These are phyloP conservation scores for Metschnikowia vanudenii DNA, from an alignment of 805 yeast genomes.

Conservation along the genomic window DNA sequence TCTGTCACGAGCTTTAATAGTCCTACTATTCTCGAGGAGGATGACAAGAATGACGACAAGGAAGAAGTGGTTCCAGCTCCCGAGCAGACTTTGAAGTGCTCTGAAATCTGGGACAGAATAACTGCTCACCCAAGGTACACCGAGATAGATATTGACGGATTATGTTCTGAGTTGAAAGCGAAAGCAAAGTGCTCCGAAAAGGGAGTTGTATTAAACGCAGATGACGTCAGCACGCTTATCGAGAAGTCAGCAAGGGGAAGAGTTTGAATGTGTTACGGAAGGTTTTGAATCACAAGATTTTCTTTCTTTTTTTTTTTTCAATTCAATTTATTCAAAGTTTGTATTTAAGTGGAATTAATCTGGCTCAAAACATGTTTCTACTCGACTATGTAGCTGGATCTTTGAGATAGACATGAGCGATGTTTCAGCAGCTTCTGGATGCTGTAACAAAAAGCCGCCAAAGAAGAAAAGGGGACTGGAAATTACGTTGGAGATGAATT, in stretches of 20 bases:
- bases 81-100: conserved; percentile 63
- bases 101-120: conserved; percentile 95
- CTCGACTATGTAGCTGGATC: no score
- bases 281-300: background rate
- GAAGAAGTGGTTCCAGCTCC: conserved; percentile 64
- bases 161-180: conserved; percentile 82
- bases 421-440: no score
- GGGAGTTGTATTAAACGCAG: conserved; percentile 83
- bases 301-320: conserved; percentile 1
- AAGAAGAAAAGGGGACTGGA: no score
- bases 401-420: no score
- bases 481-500: no score
- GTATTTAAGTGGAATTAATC: background rate
- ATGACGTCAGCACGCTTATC: conserved; percentile 66
- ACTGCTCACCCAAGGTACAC: conserved; percentile 92
- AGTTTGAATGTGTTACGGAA: conserved; percentile 2
- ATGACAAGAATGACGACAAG: conserved; percentile 13
- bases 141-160: conserved; percentile 90
- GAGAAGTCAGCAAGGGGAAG: conserved; percentile 24
- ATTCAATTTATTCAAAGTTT: background rate
- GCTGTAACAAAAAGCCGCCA: no score
- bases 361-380: background rate
- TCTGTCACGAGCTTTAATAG: conserved; percentile 20
- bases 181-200: conserved; percentile 94
- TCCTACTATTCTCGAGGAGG: conserved; percentile 19